Evolutionary conservation across 345 rosid species (phyloP).

Genomic region (Moricandia moricandioides): DNA sequence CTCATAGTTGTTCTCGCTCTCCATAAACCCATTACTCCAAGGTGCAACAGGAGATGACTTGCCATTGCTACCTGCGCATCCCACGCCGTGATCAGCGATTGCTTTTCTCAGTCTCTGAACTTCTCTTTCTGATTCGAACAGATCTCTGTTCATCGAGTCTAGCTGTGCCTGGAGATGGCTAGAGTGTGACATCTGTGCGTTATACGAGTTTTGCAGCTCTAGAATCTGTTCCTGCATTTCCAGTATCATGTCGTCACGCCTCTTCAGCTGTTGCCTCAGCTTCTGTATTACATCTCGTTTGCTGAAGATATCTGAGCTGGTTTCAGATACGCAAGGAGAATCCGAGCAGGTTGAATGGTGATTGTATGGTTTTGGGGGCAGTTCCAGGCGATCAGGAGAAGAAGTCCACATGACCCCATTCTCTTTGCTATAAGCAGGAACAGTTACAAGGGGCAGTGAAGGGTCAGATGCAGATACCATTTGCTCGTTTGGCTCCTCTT

Average conservation of each 20-base stretch:
- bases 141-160: conserved; percentile 67
- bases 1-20: conserved; percentile 45
- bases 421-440: conserved; percentile 61
- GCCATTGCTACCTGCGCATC: conserved; percentile 39
- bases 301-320: conserved; percentile 91
- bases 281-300: conserved; percentile 92
- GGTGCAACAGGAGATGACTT: conserved; percentile 37
- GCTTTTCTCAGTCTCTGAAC: conserved; percentile 86
- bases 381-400: conserved; percentile 88
- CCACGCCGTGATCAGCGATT: conserved; percentile 79
- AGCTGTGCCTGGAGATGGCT: conserved; percentile 74
- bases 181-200: conserved; percentile 60
- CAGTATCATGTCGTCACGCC: conserved; percentile 88
- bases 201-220: conserved; percentile 71
- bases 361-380: conserved; percentile 72
- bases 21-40: conserved; percentile 64
- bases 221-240: conserved; percentile 96
- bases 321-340: conserved; percentile 92
- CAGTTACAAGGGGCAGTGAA: conserved; percentile 69
- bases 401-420: conserved; percentile 78
- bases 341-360: conserved; percentile 86
- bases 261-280: conserved; percentile 89
- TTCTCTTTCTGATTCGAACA: conserved; percentile 81
- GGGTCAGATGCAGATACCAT: conserved; percentile 53
- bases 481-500: conserved; percentile 46